Conservation (phyloP, 1,284 basidiomycete genomes). For the Malassezia sp. region DNA sequence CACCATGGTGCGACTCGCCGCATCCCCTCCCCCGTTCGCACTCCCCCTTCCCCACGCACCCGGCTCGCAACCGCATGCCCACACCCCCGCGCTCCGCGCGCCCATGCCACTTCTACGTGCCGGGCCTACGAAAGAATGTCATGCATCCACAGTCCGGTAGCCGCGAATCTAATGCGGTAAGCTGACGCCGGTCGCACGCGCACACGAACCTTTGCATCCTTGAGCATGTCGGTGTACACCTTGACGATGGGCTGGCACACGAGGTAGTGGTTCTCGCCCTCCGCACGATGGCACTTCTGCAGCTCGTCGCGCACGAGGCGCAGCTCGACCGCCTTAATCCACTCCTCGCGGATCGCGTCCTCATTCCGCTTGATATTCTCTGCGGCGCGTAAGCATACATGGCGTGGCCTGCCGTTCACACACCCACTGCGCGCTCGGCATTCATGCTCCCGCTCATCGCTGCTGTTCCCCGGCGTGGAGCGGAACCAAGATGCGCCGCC, state of each 20-base stretch:
- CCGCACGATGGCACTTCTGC: conserved; percentile 75
- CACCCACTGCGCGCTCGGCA: conserved; percentile 11
- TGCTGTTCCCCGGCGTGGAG: neutral
- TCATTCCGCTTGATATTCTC: conserved; percentile 57
- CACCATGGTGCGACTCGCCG: too few species aligned
- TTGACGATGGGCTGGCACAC: conserved; percentile 78
- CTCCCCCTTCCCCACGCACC: too few species aligned
- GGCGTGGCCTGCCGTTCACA: neutral
- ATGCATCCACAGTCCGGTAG: conserved; percentile 15
- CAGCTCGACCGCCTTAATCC: conserved; percentile 88
- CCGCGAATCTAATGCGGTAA: conserved; percentile 12
- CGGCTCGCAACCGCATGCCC: too few species aligned
- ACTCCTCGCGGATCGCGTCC: conserved; percentile 72
- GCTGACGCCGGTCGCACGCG: neutral
- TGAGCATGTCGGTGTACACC: conserved; percentile 69
- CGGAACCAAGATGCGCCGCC: too few species aligned
- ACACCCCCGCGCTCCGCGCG: too few species aligned
- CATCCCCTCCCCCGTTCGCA: too few species aligned
- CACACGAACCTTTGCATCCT: conserved; percentile 67
- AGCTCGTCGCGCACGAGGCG: conserved; percentile 80
- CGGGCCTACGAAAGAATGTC: neutral
- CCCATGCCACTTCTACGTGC: neutral
- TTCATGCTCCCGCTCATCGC: conserved; percentile 12
- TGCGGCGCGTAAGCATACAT: conserved; percentile 22
- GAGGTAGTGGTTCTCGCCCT: conserved; percentile 59